Percentiles rank a stretch among this genome's conserved stretches.
These are phyloP conservation scores for Epichloe typhina DNA, from an alignment of 2,329 filamentous ascomycete genomes.

Conservation along the genomic window DNA sequence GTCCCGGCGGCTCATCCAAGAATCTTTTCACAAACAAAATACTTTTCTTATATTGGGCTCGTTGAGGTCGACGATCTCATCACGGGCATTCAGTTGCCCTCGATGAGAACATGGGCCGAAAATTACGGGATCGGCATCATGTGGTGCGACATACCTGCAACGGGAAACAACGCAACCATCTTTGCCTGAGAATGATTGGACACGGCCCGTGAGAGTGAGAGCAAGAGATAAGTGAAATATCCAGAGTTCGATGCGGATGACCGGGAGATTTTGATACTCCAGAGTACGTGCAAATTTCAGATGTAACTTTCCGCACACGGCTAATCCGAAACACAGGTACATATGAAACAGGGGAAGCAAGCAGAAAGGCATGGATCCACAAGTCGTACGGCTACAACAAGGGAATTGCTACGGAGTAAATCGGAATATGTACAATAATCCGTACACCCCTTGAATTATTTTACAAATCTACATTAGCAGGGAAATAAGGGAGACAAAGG, in stretches of 20 bases:
- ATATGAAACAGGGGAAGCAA: constrained; percentile 31
- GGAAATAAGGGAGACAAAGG: no score
- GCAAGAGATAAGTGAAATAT: constrained; percentile 32
- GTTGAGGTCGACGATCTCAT: constrained; percentile 26
- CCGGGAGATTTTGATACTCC: constrained; percentile 4
- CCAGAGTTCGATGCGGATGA: constrained; percentile 41
- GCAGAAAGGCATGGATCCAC: constrained; percentile 43
- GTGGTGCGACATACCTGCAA: constrained; percentile 29
- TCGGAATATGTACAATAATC: no score
- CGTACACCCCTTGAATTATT: no score
- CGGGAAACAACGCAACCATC: neutral
- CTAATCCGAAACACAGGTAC: neutral
- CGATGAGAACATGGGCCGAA: constrained; percentile 30
- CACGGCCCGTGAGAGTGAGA: constrained; percentile 15
- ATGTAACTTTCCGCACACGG: no score
- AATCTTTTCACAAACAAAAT: constrained; percentile 28
- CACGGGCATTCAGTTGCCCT: constrained; percentile 28
- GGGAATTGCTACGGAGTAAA: constrained; percentile 8
- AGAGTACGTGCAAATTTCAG: neutral
- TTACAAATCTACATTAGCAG: no score
- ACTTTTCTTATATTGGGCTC: constrained; percentile 27
- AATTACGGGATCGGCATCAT: constrained; percentile 31
- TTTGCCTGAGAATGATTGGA: constrained; percentile 25
- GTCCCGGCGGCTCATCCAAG: constrained; percentile 15
- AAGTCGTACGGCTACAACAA: constrained; percentile 43